These are phyloP conservation scores for Saturnispora dispora DNA, from an alignment of 805 yeast species.

Conservation along the genomic window DNA sequence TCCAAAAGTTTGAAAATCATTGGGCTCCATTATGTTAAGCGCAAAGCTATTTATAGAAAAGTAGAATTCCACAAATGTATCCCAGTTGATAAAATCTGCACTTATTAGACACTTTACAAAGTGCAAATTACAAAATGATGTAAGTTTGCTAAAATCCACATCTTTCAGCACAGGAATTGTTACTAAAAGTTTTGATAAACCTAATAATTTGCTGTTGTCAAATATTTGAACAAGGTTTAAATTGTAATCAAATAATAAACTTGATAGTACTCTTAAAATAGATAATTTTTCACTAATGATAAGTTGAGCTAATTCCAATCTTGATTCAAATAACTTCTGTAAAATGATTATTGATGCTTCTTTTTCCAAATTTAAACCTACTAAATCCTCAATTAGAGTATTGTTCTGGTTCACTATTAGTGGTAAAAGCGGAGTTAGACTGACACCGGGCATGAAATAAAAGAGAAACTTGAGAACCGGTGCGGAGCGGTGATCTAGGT, in stretches of 20 bases:
- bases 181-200: neutral
- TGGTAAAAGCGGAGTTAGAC: neutral
- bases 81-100: neutral
- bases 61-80: neutral
- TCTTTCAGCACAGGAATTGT: neutral
- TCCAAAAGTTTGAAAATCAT: neutral
- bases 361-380: neutral
- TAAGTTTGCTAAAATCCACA: neutral
- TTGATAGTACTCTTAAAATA: neutral
- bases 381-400: neutral
- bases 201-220: neutral
- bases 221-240: neutral
- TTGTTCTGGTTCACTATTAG: neutral
- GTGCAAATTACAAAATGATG: neutral
- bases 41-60: neutral
- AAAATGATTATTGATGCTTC: neutral
- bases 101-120: neutral
- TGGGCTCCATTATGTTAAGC: neutral
- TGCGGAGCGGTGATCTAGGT: neutral
- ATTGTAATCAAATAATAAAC: neutral
- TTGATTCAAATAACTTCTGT: neutral
- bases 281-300: neutral
- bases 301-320: neutral
- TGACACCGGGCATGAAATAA: neutral
- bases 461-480: neutral